These are phyloP conservation scores for Funneliformis mosseae DNA, from an alignment of 192 early-diverging fungal genomes.

Conservation along the genomic window DNA sequence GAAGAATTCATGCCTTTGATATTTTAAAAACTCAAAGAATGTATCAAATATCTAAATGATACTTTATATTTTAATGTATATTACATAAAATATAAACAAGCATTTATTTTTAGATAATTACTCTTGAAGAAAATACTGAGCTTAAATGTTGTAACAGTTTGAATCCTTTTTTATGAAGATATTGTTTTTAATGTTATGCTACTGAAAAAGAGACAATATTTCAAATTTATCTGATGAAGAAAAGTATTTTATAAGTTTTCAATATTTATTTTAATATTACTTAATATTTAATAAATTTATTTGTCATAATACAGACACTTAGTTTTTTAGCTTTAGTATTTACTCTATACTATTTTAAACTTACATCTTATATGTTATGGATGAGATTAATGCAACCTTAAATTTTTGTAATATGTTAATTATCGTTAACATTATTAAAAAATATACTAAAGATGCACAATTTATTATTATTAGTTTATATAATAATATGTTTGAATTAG, in stretches of 20 bases:
- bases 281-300: neutral
- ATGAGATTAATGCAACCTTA: slow-evolving; percentile 98
- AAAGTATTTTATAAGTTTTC: slow-evolving; percentile 66
- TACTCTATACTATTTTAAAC: slow-evolving; percentile 98
- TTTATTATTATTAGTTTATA: slow-evolving; percentile 98
- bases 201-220: slow-evolving; percentile 99
- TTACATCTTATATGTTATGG: slow-evolving; percentile 99
- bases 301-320: slow-evolving; percentile 65
- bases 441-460: slow-evolving; percentile 95
- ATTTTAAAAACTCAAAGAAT: slow-evolving; percentile 95
- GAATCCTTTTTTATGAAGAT: slow-evolving; percentile 98
- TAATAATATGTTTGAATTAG: slow-evolving; percentile 99
- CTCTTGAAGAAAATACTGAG: slow-evolving; percentile 96
- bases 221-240: slow-evolving; percentile 98
- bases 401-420: slow-evolving; percentile 99
- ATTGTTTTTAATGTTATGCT: slow-evolving; percentile 99
- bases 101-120: slow-evolving; percentile 76
- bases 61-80: neutral
- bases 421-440: slow-evolving; percentile 98
- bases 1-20: slow-evolving; percentile 95
- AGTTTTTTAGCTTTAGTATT: slow-evolving; percentile 98
- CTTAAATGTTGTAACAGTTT: slow-evolving; percentile 94
- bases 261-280: neutral
- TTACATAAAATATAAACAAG: neutral
- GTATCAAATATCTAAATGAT: slow-evolving; percentile 76